These are phyloP conservation scores for Gyrodon lividus DNA, from an alignment of 768 basidiomycete species.

Conservation along the genomic window DNA sequence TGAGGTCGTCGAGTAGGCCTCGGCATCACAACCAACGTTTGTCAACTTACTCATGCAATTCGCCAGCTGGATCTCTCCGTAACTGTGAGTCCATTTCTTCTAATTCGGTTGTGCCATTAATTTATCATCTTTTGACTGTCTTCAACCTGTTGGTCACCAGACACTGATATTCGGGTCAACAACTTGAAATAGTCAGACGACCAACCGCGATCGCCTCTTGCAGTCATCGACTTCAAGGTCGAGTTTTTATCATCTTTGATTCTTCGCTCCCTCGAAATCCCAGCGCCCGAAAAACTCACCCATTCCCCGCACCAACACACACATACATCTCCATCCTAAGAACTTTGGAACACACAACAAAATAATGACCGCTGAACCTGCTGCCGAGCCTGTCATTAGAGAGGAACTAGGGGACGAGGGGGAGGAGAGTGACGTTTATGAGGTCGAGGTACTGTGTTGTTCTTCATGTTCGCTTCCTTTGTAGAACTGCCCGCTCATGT, in stretches of 20 bases:
- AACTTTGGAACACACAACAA: background rate
- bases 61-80: conserved; percentile 9
- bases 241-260: too few relatives aligned
- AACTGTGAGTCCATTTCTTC: conserved; percentile 10
- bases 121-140: background rate
- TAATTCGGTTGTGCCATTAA: conserved; percentile 22
- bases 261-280: background rate
- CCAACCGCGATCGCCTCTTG: too few relatives aligned
- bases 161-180: background rate
- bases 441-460: conserved; percentile 18
- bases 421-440: conserved; percentile 32
- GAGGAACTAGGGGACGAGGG: conserved; percentile 13
- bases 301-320: background rate
- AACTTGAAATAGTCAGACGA: background rate
- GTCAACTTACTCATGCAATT: conserved; percentile 18
- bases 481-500: background rate
- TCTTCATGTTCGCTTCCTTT: background rate
- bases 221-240: too few relatives aligned
- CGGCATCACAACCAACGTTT: conserved; percentile 32
- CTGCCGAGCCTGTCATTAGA: conserved; percentile 13
- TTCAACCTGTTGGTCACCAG: background rate
- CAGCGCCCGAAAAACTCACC: conserved; percentile 9
- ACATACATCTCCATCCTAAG: background rate
- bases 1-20: background rate
- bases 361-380: conserved; percentile 24